Evolutionary conservation across 768 basidiomycete species (phyloP), one percentile per base, ranked within the genome.

Genomic region (Leccinum aurantiacum): DNA sequence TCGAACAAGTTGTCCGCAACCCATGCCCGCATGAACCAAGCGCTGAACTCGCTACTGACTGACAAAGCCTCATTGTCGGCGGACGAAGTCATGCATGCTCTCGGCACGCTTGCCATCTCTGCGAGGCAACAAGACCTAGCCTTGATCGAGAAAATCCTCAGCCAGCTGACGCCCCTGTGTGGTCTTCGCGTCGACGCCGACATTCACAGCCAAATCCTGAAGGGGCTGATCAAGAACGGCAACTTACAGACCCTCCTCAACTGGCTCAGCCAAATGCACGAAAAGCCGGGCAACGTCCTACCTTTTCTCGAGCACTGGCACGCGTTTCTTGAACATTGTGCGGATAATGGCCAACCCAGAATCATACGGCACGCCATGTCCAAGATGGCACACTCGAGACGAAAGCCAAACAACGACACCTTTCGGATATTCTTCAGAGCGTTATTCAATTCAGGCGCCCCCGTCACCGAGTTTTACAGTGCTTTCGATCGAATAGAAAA

Each of bases 261-360:
- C 24, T 86, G 87, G 82, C 72, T 90, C 3, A 66, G 64, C 48
- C 75, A 75, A n/a, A 86, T 89, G 79, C 76, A 81, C 14, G 72
- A 72, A 25, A 80, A 80, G 53, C 77, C 84, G 3, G 81, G 80
- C 2, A 66, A 78, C 37, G 62, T 80, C 48, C 69, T 68, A 5
- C 85, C 86, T 0, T 78, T 80, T 24, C 71, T 80, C 38, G 75
- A 80, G 22, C 84, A 86, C 58, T 85, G 84, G 75, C 82, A 87
- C 61, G 60, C 78, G 10, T 79, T 86, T 61, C 72, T 89, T 37
- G 75, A 80, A 38, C 71, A 69, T 17, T 80, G 78, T 59, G 67
- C 63, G 44, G 64, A 66, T 57, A 60, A 57, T 22, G 74, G 71
- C 14, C 69, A 73, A 54, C 60, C 66, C 49, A 66, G 56, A 31